Evolutionary conservation across 2,329 filamentous ascomycete species (phyloP), one percentile per base, ranked within the genome.

Genomic region (Talaromyces marneffei): DNA sequence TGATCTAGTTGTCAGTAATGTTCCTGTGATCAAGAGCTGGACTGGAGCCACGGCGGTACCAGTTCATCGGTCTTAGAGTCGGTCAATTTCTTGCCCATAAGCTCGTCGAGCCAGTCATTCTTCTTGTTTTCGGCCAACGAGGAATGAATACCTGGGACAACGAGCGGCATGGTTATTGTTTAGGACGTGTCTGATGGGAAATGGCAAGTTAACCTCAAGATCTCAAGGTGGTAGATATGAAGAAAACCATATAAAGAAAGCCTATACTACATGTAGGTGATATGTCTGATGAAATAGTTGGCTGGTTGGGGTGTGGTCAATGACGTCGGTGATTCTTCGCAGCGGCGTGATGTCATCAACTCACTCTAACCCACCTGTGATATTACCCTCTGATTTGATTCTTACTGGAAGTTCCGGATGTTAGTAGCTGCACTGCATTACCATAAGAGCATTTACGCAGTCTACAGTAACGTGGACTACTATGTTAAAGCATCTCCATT

Each of bases 21-120:
- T 44, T 50, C n/a, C 18, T 12, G 1, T 1, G 14, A 14, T 52
- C 1, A 14, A 33, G 18, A 12, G 12, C 14, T 33, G n/a, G 16
- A 55, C 6, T 33, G 29, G 23, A 16, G 10, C 3, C 27, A 20
- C 16, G 37, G 40, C 25, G 72, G 37, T 64, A 77, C 75, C 31
- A 68, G 67, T 44, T 71, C 71, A 66, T 77, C 71, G n/a, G 64
- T 72, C 4, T 66, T 64, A 2, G 66, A 63, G 1, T 79, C 75
- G 39, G 72, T 72, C 42, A 80, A 70, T 57, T 73, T 79, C 72
- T 80, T 80, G 57, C 79, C 78, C 52, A 77, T 70, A 33, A 81
- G 70, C 67, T 79, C 80, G 50, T 68, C 71, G 56, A 72, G 68
- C 79, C 79, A 80, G 57, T 77, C 73, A 31, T 71, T 68, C 67